phyloP scores from a whole-genome alignment of 192 early-diverging fungal species.

The Diversispora eburnea region DNA sequence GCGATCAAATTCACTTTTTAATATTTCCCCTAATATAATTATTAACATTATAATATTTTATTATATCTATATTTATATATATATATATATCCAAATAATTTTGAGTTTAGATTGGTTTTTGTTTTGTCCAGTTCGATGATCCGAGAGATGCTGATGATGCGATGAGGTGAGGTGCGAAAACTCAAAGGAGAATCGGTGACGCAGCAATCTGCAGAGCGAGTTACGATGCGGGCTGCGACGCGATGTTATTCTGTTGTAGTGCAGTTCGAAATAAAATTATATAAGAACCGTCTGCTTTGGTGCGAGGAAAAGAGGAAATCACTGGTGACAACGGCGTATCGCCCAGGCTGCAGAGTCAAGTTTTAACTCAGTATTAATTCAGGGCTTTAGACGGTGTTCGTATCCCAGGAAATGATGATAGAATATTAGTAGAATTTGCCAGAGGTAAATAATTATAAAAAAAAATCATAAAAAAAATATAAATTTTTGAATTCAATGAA shows the following conservation, averaged over 20 bases:
- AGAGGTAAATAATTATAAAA: slow-evolving; percentile 1
- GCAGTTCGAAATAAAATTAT: background rate
- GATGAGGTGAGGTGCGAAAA: slow-evolving; percentile 18
- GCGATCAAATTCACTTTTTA: too few relatives aligned
- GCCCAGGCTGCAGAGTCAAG: background rate
- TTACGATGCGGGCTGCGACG: background rate
- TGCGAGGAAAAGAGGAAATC: background rate
- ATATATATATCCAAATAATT: background rate
- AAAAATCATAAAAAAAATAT: background rate
- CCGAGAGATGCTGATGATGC: slow-evolving; percentile 22
- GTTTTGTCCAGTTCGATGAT: slow-evolving; percentile 21
- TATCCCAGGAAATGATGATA: slow-evolving; percentile 21
- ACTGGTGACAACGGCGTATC: background rate
- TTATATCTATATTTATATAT: slow-evolving; percentile 2
- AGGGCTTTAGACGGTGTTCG: slow-evolving; percentile 15
- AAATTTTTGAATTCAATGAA: background rate
- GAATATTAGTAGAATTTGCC: slow-evolving; percentile 17
- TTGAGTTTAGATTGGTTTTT: slow-evolving; percentile 4
- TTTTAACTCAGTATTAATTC: slow-evolving; percentile 21
- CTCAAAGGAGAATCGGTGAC: slow-evolving; percentile 15
- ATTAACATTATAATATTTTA: background rate
- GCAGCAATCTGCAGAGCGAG: background rate
- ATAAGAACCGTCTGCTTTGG: background rate
- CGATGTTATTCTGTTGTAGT: slow-evolving; percentile 2
- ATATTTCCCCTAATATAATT: too few relatives aligned